Evolutionary conservation across 371 early-diverging fungal species (phyloP), one percentile per base, ranked within the genome.

Genomic region (Nematocida sp.): DNA sequence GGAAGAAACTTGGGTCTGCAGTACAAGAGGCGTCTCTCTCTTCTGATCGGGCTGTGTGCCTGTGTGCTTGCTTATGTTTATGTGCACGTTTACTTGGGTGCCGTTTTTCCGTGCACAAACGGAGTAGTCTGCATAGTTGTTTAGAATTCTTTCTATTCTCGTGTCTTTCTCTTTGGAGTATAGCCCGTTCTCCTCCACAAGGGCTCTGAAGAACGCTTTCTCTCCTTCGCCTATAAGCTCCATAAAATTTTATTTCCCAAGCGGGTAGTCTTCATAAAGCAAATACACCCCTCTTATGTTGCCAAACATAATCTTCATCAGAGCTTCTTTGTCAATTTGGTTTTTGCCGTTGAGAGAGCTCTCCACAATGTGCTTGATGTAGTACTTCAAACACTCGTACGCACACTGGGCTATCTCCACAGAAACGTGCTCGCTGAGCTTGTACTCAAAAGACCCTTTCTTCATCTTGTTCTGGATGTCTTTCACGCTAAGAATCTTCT

Each of bases 391-490:
- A n/a, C 23, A 32, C 17, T 76, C 51, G 36, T 70, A 48, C 27
- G 58, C 32, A 29, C 48, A 70, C 58, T 62, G 46, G 17, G 74
- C 58, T 36, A 48, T 21, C 3, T 50, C 53, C 19, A 70, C 11
- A 15, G 57, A n/a, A 2, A 70, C 53, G 2, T 70, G 19, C 36
- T 70, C 74, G 41, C 41, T 70, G 27, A 70, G 49, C 43, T 60
- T 70, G 32, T 70, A 70, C 60, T 70, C 74, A 57, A 70, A 70
- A 17, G 74, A 57, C 1, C 74, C 58, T 37, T 70, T 70, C 36
- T 70, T 70, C 5, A 70, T 38, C 51, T 48, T 58, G 32, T 70
- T 70, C 1, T 70, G 58, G 0, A 70, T 13, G 21, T 70, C 62
- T 32, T 60, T 57, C 2, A 70, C 37, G 29, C 62, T 70, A 13